A percentile compares a stretch with the other conserved stretches of the same genome.
Conservation (phyloP, 257 asterid species). For the Capsicum chinense region DNA sequence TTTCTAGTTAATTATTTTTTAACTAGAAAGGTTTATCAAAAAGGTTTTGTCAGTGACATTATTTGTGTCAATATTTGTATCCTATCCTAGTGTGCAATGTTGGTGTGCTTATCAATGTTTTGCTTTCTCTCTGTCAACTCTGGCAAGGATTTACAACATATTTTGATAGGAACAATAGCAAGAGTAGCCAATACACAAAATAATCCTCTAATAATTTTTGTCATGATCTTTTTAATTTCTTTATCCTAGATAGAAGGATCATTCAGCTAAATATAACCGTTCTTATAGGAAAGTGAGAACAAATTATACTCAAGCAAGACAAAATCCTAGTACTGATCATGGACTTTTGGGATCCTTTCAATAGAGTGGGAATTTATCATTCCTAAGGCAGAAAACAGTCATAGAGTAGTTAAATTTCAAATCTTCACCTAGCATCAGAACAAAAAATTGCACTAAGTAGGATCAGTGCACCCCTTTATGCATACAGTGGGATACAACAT, state of each 20-base stretch:
- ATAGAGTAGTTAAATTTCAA: neutral
- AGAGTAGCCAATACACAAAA: conserved; percentile 97
- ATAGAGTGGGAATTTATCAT: conserved; percentile 78
- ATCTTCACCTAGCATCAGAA: neutral
- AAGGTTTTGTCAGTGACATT: no score
- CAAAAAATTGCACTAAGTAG: conserved; percentile 4
- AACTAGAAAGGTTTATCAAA: no score
- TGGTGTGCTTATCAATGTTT: conserved; percentile 87
- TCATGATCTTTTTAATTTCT: conserved; percentile 82
- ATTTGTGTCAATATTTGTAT: no score
- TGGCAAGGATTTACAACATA: conserved; percentile 87
- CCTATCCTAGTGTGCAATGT: conserved; percentile 49
- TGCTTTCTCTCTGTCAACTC: conserved; percentile 91
- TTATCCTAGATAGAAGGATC: conserved; percentile 96
- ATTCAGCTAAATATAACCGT: conserved; percentile 84
- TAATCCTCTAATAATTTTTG: conserved; percentile 77
- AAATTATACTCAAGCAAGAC: conserved; percentile 83
- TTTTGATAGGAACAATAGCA: conserved; percentile 92
- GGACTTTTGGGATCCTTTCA: conserved; percentile 85
- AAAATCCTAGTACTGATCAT: conserved; percentile 94
- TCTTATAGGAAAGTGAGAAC: conserved; percentile 36
- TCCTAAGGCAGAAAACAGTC: conserved; percentile 42
- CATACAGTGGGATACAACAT: neutral
- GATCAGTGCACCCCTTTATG: neutral
- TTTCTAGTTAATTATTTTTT: no score